A percentile compares a stretch with the other conserved stretches of the same genome.
Conservation (phyloP, 2,329 filamentous ascomycete species). For the Penicillium sp. region DNA sequence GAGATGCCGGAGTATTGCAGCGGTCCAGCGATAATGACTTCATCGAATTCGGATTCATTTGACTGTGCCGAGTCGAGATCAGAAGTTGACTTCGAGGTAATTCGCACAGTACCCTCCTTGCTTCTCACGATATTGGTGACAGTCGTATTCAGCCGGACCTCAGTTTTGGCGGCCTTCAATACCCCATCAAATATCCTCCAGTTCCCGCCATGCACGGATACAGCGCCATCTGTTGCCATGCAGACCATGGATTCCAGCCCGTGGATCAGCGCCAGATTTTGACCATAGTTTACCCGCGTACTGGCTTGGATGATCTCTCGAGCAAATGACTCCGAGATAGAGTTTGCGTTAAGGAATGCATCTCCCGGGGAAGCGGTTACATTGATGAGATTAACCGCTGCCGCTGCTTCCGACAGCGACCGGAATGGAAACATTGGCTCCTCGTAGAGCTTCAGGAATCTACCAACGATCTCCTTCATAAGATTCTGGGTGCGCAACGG, state of each 20-base stretch:
- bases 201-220: slow-evolving; percentile 80
- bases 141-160: slow-evolving; percentile 65
- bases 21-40: slow-evolving; percentile 79
- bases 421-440: slow-evolving; percentile 80
- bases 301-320: slow-evolving; percentile 85
- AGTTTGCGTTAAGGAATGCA: slow-evolving; percentile 68
- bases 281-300: slow-evolving; percentile 92
- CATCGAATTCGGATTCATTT: slow-evolving; percentile 60
- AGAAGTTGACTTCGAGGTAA: slow-evolving; percentile 38
- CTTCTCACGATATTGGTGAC: slow-evolving; percentile 60
- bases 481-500: slow-evolving; percentile 73
- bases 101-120: slow-evolving; percentile 43
- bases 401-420: slow-evolving; percentile 69
- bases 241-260: slow-evolving; percentile 89
- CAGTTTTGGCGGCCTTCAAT: slow-evolving; percentile 64
- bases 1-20: slow-evolving; percentile 76
- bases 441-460: slow-evolving; percentile 79
- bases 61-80: slow-evolving; percentile 7
- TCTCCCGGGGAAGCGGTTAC: slow-evolving; percentile 71
- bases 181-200: slow-evolving; percentile 92
- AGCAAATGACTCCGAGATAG: slow-evolving; percentile 67
- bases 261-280: slow-evolving; percentile 83
- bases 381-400: slow-evolving; percentile 66
- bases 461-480: slow-evolving; percentile 68
- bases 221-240: slow-evolving; percentile 82